Evolutionary conservation across 768 basidiomycete genomes (phyloP), one percentile per base, ranked within the genome.

Genomic region (Tylopilus intermedius): DNA sequence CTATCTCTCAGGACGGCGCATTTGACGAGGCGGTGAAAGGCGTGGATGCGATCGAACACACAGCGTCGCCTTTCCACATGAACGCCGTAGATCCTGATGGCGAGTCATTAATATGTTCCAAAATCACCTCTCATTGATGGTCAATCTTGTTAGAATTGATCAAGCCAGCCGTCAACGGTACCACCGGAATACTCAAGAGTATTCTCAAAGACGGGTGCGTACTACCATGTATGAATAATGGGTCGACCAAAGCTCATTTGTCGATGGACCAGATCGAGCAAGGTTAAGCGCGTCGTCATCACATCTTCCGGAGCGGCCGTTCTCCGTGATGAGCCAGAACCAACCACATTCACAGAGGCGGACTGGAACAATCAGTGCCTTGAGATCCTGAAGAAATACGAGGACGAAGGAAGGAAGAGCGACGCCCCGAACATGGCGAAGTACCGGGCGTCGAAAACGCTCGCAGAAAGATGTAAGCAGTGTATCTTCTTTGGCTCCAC

Each of bases 11-110:
- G 82, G 77, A 76, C 2, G 80, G 79, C 7, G 86, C 84, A 1
- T 94, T 90, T 56, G 88, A 92, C 63, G 82, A 88, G 47, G 88
- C 83, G 0, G 85, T 91, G 53, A 79, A 83, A 64, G 88, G 78
- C 1, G 81, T 91, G 8, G 83, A 88, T 53, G 90, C 78, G 0
- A 79, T 93, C 47, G 76, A 72, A 35, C 88, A 89, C 60, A 81
- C 76, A 4, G 86, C 86, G 0, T 87, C 86, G 1, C 86, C 87
- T 1, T 76, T 82, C 60, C 70, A 76, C 49, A 55, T 72, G 24
- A 68, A 75, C 1, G 74, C 71, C 1, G 69, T 72, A n/a, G 74
- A 81, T 37, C 77, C 78, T 3, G 61, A 72, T 30, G 73, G 74
- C 64, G 37, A 38, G 48, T 41, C 18, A 0, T 11, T 5, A 0